These are phyloP conservation scores for Begonia peltatifolia DNA, from an alignment of 306 rosid genomes.

Conservation along the genomic window DNA sequence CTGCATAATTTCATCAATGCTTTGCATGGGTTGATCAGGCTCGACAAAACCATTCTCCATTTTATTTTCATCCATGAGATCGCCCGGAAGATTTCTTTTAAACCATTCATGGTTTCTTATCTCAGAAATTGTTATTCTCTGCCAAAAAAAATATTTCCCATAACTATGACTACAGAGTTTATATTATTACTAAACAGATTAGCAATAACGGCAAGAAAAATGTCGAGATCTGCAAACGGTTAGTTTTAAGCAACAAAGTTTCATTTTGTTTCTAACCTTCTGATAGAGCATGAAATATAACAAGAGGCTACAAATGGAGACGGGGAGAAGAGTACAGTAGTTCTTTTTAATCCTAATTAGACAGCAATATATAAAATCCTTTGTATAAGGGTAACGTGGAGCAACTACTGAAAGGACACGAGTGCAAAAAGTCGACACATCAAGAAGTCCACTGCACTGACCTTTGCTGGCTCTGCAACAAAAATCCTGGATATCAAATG, in stretches of 20 bases:
- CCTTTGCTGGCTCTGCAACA: conserved; percentile 82
- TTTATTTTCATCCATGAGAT: conserved; percentile 50
- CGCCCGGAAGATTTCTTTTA: conserved; percentile 76
- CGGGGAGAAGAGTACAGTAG: too few relatives aligned
- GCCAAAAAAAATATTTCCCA: conserved; percentile 5
- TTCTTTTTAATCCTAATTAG: too few relatives aligned
- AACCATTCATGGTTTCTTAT: conserved; percentile 90
- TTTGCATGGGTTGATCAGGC: conserved; percentile 84
- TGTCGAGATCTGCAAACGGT: too few relatives aligned
- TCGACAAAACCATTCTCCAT: conserved; percentile 47
- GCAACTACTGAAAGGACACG: neutral
- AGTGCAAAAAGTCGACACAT: neutral
- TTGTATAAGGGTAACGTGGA: too few relatives aligned
- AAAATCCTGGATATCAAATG: conserved; percentile 87
- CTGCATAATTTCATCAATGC: conserved; percentile 78
- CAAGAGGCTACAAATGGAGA: too few relatives aligned
- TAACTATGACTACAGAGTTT: too few relatives aligned
- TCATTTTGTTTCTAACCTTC: too few relatives aligned
- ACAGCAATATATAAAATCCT: too few relatives aligned
- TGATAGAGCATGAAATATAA: too few relatives aligned
- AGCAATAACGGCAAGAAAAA: too few relatives aligned
- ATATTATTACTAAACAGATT: too few relatives aligned
- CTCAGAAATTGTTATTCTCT: conserved; percentile 88
- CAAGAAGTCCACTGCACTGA: conserved; percentile 10
- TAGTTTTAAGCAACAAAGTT: too few relatives aligned